Evolutionary conservation across 306 rosid species (phyloP), one percentile per base, ranked within the genome.

Genomic region (Quercus gilva): DNA sequence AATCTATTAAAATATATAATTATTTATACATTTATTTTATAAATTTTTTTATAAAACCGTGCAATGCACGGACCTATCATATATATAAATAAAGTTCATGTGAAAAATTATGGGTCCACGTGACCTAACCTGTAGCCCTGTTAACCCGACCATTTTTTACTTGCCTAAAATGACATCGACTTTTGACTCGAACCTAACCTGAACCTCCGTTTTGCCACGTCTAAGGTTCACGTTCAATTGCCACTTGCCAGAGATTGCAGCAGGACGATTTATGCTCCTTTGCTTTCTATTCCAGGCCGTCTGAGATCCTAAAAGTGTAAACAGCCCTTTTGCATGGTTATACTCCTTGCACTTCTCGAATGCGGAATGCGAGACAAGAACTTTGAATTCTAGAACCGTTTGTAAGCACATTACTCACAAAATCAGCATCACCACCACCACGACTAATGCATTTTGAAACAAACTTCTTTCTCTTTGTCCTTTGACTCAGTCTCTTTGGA

Each of bases 341-440:
- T 84, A 90, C 37, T 87, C 84, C 78, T 87, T 84, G 78, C 93
- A 90, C 6, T 92, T 93, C 78, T 87, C 87, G 29, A 90, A 88
- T 31, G 90, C 81, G 51, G 29, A 90, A 88, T 31, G 90, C 81
- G 51, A 90, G 81, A 45, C 86, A 84, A 10, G 92, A 90, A 83
- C 75, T 86, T 55, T 88, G 97, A 81, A 91, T 88, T 87, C 86
- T 87, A 90, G 91, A 93, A 89, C 94, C 90, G 75, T 76, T 74
- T 18, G 89, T 86, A 77, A 86, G 55, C 81, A 77, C 56, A n/a
- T 88, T 80, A 25, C 74, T 82, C 74, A 86, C 81, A 59, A 85
- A 89, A 77, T 80, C 84, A 14, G 80, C 69, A 3, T 29, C 33
- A 29, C 33, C 33, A 23, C 74, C 33, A 23, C 67, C 33, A 23